Evolutionary conservation across 495 filamentous ascomycete species (phyloP), one percentile per base, ranked within the genome.

Genomic region (Aspergillus steynii): DNA sequence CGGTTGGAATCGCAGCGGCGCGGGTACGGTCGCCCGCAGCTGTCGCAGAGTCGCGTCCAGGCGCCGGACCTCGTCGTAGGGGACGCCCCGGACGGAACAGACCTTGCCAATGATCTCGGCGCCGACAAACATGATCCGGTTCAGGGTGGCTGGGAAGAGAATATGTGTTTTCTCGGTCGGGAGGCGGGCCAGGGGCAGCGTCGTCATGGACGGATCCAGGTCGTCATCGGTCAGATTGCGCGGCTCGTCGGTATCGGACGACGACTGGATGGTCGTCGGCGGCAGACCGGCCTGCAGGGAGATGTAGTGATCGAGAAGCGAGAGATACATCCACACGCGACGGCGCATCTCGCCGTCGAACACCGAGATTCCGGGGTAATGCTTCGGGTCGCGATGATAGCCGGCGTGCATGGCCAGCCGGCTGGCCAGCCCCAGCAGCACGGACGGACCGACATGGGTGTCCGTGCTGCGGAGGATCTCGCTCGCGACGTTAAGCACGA

Each of bases 41-140:
- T 42, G 37, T 12, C 37, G 37, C 3, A 42, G 37, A 12, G 37
- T 4, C 37, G 37, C 37, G 12, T 42, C 37, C 37, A 42, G 37
- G 7, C 37, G 37, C 56, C 93, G 80, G 34, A 93, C 84, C 49
- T 92, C 87, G 31, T 94, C 89, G 70, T 96, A 96, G 12, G 82
- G 77, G 1, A 71, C 70, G 4, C 77, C 71, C 42, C 65, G 61
- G 26, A 66, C 60, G 7, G 67, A 68, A 53, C 71, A 73, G 15
- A 69, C 58, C 15, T 64, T 67, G 56, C 76, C 74, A n/a, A 80
- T 65, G 15, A 80, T 73, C 27, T 71, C 68, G 14, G 69, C 69
- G 20, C 73, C 68, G n/a, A 66, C 61, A 29, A 57, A 60, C 65
- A 79, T 71, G 3, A 77, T 60, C 31, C 70, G 66, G 20, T 71